Evolutionary conservation across 2,329 filamentous ascomycete genomes (phyloP), one percentile per base, ranked within the genome.

Genomic region (Arthrobotrys conoides): DNA sequence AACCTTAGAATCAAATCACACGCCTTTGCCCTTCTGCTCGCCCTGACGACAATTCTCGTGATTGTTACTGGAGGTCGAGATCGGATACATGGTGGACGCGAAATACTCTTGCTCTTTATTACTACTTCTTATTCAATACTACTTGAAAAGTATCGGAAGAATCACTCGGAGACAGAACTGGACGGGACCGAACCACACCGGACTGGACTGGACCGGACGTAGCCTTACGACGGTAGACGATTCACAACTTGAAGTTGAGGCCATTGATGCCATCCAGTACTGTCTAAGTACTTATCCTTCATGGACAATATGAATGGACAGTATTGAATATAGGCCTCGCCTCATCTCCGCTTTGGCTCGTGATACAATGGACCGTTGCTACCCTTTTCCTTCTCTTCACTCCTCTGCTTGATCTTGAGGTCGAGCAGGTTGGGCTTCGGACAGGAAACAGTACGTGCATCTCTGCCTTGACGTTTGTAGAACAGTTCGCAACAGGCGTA

Each of bases 401-500:
- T 87, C 79, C 90, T 87, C 84, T 97, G 94, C 87, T 92, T 91
- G 87, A 97, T 90, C 85, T 97, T 97, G 80, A 97, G 86, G 84
- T 89, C 89, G 72, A 99, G 86, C 71, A 97, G 86, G 81, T 87
- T 89, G 6, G 93, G 89, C 83, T 95, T 95, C 0, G 96, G 96
- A 83, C 96, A 99, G 86, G 93, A 96, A 20, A 91, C 89, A 1
- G 91, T 92, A 49, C 88, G 90, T 36, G 93, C 94, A 24, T 90
- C 86, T 71, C 96, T 91, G 16, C 96, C 94, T 76, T 92, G 89
- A 72, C 89, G 88, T 82, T 91, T 86, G 85, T 99, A 98, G 84
- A 98, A 97, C 12, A 89, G 88, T 82, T 94, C 91, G 85, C 96
- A 99, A 85, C 96, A 99, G 82, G 96, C 91, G 85, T 98, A 99